Percentiles rank a stretch among this genome's conserved stretches.
Conservation (phyloP, 768 basidiomycete species). For the Harrya chromipes region DNA sequence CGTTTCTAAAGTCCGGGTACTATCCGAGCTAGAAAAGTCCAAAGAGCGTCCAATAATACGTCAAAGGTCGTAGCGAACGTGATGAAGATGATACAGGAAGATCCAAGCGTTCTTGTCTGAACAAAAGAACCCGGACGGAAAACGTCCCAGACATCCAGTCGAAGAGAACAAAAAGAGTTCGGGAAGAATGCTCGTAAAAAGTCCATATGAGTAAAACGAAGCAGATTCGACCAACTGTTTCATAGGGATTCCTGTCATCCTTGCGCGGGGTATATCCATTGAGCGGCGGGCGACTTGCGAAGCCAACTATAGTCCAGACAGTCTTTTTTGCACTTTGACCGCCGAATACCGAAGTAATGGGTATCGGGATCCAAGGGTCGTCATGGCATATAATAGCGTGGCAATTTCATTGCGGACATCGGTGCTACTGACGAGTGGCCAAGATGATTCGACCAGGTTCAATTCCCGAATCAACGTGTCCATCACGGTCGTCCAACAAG, state of each 20-base stretch:
- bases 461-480: conserved; percentile 67
- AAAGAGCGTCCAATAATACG: conserved; percentile 20
- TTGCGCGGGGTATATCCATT: neutral
- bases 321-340: conserved; percentile 31
- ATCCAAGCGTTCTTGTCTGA: conserved; percentile 9
- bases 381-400: conserved; percentile 62
- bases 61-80: conserved; percentile 27
- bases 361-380: conserved; percentile 54
- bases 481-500: conserved; percentile 69
- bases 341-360: conserved; percentile 47
- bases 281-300: conserved; percentile 4
- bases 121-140: conserved; percentile 1
- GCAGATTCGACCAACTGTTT: neutral
- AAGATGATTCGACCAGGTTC: conserved; percentile 58
- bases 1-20: conserved; percentile 26
- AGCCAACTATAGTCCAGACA: conserved; percentile 26
- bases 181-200: conserved; percentile 6
- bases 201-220: conserved; percentile 9
- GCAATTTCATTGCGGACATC: conserved; percentile 63
- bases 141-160: conserved; percentile 7
- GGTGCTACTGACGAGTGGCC: conserved; percentile 54
- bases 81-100: conserved; percentile 7
- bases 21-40: conserved; percentile 19
- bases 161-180: neutral
- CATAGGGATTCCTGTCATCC: neutral